Conservation (phyloP, 176 grass and related monocot species). For the Pontederia crassipes region DNA sequence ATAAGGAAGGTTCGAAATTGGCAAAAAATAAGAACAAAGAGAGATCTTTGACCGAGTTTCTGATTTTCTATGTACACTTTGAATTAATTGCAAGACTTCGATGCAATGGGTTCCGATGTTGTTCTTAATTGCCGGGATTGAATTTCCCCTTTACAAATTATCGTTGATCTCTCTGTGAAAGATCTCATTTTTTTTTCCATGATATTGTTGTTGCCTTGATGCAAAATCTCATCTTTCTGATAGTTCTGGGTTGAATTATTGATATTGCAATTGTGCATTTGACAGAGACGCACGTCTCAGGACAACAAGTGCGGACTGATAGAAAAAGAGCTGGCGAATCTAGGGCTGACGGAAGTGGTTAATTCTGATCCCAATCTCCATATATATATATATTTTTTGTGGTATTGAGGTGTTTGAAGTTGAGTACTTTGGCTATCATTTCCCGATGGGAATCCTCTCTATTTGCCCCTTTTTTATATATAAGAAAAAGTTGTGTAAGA, state of each 20-base stretch:
- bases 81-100: too few species aligned
- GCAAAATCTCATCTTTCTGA: background rate
- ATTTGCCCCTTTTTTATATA: too few species aligned
- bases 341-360: constrained; percentile 36
- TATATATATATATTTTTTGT: background rate
- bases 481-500: too few species aligned
- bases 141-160: too few species aligned
- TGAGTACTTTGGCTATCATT: background rate
- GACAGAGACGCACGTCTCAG: constrained; percentile 61
- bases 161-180: too few species aligned
- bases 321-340: constrained; percentile 34
- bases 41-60: background rate
- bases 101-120: too few species aligned
- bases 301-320: constrained; percentile 37
- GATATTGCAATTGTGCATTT: constrained; percentile 3
- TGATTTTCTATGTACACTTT: background rate
- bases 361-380: constrained; percentile 9
- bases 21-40: background rate
- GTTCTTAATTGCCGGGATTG: too few species aligned
- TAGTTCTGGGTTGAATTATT: constrained; percentile 4
- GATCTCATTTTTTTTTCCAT: background rate
- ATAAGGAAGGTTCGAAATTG: constrained; percentile 41
- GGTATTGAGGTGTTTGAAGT: too few species aligned
- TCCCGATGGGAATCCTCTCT: too few species aligned
- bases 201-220: background rate